Conservation (phyloP, 345 rosid species). For the Eucalyptus victrix region DNA sequence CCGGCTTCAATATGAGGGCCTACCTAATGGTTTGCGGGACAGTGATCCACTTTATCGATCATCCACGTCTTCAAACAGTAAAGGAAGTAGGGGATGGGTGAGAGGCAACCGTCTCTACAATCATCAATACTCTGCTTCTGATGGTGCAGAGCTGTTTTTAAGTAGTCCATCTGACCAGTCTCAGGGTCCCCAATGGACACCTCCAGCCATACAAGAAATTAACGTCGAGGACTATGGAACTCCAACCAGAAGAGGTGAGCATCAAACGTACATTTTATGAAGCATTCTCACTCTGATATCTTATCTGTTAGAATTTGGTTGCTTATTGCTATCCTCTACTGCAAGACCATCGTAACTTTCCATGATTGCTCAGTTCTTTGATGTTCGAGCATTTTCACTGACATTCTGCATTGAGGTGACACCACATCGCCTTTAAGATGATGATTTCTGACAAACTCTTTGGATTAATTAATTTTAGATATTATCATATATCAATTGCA, state of each 20-base stretch:
- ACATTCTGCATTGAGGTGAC: background rate
- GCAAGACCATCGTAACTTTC: background rate
- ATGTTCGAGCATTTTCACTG: background rate
- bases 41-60: constrained; percentile 23
- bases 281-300: background rate
- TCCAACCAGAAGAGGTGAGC: constrained; percentile 20
- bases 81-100: constrained; percentile 34
- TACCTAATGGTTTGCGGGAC: constrained; percentile 21
- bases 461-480: background rate
- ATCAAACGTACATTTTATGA: background rate
- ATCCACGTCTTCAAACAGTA: constrained; percentile 44
- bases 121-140: constrained; percentile 23
- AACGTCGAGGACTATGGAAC: constrained; percentile 18
- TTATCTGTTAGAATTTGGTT: background rate
- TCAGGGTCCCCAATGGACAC: constrained; percentile 43
- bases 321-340: background rate
- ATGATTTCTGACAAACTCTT: background rate
- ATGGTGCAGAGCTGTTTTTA: constrained; percentile 12
- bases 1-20: constrained; percentile 23
- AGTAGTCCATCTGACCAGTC: constrained; percentile 32
- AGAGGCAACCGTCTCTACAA: constrained; percentile 9
- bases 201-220: constrained; percentile 43
- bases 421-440: background rate
- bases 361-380: background rate
- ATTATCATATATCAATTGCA: background rate